phyloP scores from a whole-genome alignment of 805 yeast species.

The Myxozyma nipponensis region DNA sequence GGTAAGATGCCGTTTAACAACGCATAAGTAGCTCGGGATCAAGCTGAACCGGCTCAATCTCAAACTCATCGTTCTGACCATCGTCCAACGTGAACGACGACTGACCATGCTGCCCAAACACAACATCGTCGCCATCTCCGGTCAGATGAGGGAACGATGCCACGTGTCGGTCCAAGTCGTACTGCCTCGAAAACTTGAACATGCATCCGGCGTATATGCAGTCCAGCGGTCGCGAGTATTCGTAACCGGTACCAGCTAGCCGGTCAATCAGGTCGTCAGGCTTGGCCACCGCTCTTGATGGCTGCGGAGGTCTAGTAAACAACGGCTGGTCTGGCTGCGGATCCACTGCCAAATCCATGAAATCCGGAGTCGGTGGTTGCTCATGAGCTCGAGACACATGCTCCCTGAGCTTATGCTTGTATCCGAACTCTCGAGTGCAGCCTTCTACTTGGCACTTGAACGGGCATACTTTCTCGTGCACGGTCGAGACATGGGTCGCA shows the following conservation, averaged over 20 bases:
- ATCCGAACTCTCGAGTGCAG: constrained; percentile 29
- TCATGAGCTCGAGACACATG: constrained; percentile 16
- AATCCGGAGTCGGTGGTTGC: constrained; percentile 1
- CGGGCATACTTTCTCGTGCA: constrained; percentile 28
- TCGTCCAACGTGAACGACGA: not conserved
- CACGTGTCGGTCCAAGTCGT: constrained; percentile 41
- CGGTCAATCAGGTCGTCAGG: constrained; percentile 31
- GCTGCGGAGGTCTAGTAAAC: not conserved
- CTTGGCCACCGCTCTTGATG: not conserved
- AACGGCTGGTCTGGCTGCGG: not conserved
- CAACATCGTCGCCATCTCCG: not conserved
- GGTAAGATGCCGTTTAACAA: not conserved
- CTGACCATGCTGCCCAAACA: not conserved
- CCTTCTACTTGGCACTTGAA: constrained; percentile 24
- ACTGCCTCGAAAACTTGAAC: constrained; percentile 37
- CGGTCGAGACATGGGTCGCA: constrained; percentile 44
- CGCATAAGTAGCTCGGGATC: not conserved
- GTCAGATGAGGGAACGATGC: not conserved
- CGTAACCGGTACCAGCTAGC: constrained; percentile 39
- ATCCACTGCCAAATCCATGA: not conserved
- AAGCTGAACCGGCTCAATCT: not conserved
- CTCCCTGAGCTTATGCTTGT: constrained; percentile 23
- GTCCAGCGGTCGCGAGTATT: constrained; percentile 31
- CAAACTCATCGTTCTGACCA: not conserved
- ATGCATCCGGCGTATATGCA: constrained; percentile 37